Evolutionary conservation across 495 filamentous ascomycete genomes (phyloP).

Genomic region (Podospora comata): DNA sequence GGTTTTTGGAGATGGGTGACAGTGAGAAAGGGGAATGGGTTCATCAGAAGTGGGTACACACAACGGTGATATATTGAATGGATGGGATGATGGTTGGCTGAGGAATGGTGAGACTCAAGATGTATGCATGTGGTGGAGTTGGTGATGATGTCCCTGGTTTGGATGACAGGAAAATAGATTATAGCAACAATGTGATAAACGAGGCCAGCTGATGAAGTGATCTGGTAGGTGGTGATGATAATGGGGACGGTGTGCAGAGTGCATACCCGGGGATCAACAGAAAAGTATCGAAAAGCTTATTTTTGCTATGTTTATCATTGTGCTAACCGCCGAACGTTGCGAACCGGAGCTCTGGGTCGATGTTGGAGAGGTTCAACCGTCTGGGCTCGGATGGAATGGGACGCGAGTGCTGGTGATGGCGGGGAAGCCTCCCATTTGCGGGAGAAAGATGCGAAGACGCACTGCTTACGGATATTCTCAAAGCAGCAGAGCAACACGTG

Average conservation of each 20-base stretch:
- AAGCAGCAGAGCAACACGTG: neutral
- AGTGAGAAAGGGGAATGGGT: neutral
- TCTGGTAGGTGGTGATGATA: no score
- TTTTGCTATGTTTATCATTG: conserved; percentile 6
- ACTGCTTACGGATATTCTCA: no score
- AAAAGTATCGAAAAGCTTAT: conserved; percentile 2
- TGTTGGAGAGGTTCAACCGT: neutral
- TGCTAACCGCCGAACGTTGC: conserved; percentile 3
- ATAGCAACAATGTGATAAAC: neutral
- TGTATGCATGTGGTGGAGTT: neutral
- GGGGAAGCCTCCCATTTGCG: neutral
- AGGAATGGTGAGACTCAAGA: neutral
- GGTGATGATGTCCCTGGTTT: conserved; percentile 1
- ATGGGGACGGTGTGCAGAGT: neutral
- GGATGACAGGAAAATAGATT: neutral
- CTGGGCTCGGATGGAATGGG: no score
- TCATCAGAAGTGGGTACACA: neutral
- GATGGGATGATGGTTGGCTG: neutral
- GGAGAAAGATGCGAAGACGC: neutral
- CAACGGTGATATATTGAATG: neutral
- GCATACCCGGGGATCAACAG: neutral
- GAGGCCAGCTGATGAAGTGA: neutral
- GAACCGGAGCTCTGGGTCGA: neutral
- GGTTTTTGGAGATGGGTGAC: neutral
- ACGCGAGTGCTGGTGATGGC: no score